A percentile compares a stretch with the other conserved stretches of the same genome.
phyloP scores from a whole-genome alignment of 345 rosid species.

The Syzygium aromaticum region DNA sequence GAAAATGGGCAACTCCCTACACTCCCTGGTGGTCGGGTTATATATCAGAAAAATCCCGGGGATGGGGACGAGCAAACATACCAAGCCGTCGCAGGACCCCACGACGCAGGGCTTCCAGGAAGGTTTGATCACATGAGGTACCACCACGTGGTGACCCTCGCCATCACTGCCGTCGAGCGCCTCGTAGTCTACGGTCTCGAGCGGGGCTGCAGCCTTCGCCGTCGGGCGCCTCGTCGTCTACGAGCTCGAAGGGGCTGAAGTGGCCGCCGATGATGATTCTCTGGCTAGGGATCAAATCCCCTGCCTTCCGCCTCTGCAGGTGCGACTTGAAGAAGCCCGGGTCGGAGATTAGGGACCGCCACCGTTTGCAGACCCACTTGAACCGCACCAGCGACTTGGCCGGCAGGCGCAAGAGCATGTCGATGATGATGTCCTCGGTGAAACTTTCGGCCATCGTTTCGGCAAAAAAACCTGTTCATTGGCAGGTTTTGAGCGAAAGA shows the following conservation, averaged over 20 bases:
- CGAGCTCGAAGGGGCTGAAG: background rate
- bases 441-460: background rate
- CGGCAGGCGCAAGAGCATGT: slow-evolving; percentile 4
- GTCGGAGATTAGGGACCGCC: slow-evolving; percentile 3
- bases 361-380: slow-evolving; percentile 1
- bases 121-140: background rate
- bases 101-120: background rate
- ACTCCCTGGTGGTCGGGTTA: slow-evolving; percentile 2
- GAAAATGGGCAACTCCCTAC: background rate
- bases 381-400: background rate
- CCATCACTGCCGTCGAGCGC: background rate
- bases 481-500: too few species aligned
- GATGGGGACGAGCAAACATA: background rate
- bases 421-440: background rate
- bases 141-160: background rate
- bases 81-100: slow-evolving; percentile 1
- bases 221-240: background rate
- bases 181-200: background rate
- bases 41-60: background rate
- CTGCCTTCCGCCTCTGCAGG: background rate
- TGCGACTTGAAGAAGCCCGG: background rate
- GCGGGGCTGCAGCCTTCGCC: background rate
- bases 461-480: background rate
- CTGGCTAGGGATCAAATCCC: background rate
- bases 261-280: background rate